phyloP scores from a whole-genome alignment of 208 protist genomes.

The Wallacemonas sp. region DNA sequence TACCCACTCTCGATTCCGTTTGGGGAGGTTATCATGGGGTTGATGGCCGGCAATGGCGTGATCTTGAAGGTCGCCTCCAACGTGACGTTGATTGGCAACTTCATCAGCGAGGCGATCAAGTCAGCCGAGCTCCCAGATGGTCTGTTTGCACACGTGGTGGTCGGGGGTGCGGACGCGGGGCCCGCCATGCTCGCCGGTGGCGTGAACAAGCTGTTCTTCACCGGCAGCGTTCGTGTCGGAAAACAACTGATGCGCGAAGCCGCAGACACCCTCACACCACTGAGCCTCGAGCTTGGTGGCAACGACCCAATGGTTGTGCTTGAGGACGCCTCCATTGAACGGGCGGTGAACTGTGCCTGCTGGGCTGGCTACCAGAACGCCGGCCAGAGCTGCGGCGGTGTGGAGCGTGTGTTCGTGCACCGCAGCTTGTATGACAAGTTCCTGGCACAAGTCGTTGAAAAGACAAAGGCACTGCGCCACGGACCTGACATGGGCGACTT shows the following conservation, averaged over 20 bases:
- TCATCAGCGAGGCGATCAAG: slow-evolving; percentile 62
- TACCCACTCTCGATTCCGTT: slow-evolving; percentile 87
- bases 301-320: slow-evolving; percentile 85
- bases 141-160: slow-evolving; percentile 62
- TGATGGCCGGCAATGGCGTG: slow-evolving; percentile 84
- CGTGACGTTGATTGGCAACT: slow-evolving; percentile 47
- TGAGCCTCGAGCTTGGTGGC: slow-evolving; percentile 83
- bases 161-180: slow-evolving; percentile 38
- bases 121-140: slow-evolving; percentile 52
- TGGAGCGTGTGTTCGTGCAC: slow-evolving; percentile 79
- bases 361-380: slow-evolving; percentile 83
- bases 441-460: slow-evolving; percentile 48
- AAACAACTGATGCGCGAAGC: slow-evolving; percentile 76
- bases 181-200: slow-evolving; percentile 40
- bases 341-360: slow-evolving; percentile 76
- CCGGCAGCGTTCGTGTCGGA: slow-evolving; percentile 76
- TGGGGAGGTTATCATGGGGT: slow-evolving; percentile 73
- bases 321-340: slow-evolving; percentile 70
- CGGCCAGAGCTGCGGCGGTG: slow-evolving; percentile 76
- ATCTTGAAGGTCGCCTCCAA: slow-evolving; percentile 75
- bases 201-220: slow-evolving; percentile 86
- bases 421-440: slow-evolving; percentile 70
- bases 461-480: slow-evolving; percentile 74
- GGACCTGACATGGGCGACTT: slow-evolving; percentile 46
- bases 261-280: slow-evolving; percentile 67